Conservation (phyloP, 371 early-diverging fungal genomes). For the Entomophthora muscae region DNA sequence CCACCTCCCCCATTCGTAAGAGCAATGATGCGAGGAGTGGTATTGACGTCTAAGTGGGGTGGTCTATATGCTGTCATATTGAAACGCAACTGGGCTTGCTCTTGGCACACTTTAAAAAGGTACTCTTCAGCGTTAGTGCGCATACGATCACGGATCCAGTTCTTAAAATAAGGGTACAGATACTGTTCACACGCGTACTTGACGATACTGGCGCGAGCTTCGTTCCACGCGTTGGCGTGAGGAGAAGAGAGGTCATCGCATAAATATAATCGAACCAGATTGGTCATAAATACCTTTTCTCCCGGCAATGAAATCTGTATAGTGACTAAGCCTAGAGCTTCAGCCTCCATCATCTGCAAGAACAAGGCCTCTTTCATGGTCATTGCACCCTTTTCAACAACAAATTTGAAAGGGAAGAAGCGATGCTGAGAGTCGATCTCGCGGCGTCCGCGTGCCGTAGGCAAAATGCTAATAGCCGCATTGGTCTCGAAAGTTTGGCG, state of each 20-base stretch:
- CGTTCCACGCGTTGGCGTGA: conserved; percentile 59
- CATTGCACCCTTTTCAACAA: conserved; percentile 52
- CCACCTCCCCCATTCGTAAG: conserved; percentile 70
- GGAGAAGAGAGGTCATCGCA: conserved; percentile 37
- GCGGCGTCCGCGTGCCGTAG: conserved; percentile 61
- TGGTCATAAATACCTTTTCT: conserved; percentile 31
- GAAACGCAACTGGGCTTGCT: conserved; percentile 37
- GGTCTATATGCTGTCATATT: conserved; percentile 20
- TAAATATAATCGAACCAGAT: conserved; percentile 36
- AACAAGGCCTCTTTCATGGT: conserved; percentile 57
- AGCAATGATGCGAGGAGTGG: conserved; percentile 57
- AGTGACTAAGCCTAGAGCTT: conserved; percentile 48
- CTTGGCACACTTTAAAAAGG: conserved; percentile 42
- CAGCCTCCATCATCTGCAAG: conserved; percentile 57
- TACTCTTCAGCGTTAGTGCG: conserved; percentile 49
- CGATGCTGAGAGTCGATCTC: conserved; percentile 69
- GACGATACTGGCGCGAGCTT: conserved; percentile 43
- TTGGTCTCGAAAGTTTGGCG: conserved; percentile 48
- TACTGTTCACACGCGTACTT: conserved; percentile 37
- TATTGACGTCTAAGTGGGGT: conserved; percentile 15
- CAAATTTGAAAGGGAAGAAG: conserved; percentile 67
- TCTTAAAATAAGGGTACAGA: conserved; percentile 50
- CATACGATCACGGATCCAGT: conserved; percentile 55
- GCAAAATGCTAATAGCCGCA: conserved; percentile 51
- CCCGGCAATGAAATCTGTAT: conserved; percentile 40